Base-by-base conservation (phyloP, 2,329 filamentous ascomycete genomes). In the Colletotrichum aenigma region DNA sequence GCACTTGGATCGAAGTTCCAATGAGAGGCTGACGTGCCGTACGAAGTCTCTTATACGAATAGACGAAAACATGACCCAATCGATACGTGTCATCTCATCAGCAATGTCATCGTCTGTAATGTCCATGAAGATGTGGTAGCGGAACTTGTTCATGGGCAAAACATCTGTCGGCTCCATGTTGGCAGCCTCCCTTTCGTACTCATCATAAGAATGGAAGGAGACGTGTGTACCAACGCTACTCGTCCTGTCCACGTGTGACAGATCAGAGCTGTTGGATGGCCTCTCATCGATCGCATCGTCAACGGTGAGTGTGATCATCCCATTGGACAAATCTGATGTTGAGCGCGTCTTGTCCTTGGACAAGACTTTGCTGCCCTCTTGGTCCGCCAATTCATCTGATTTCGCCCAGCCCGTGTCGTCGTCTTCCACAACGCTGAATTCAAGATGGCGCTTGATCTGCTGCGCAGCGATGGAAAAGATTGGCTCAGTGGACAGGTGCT, bases 41-140 rank as follows among this genome's bases (percentile, higher is more conserved):
- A 98, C 94, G 65, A 98, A 92, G 84, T 99, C 97, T 74, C 97
- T 94, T 71, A 98, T 94, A 30, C 95, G 93, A 77, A 98, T 98
- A 2, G 96, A 96, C 68, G 95, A 97, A 84, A 98, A 98, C 94
- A 98, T 97, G 83, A 97, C 93, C 96, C 96, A 98, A 85, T 99
- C 97, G 71, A 99, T 98, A 76, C 96, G 91, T 6, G 97, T 98
- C 81, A 99, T 90, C 84, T 99, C 97, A 75, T 94, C 93, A 18
- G 96, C 96, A 78, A 98, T 93, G 65, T 95, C 92, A 76, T 98
- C 95, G 69, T 97, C 94, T 2, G 94, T 90, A 28, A 94, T 93
- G 43, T 95, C 94, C 93, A 98, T 98, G 78, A 98, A 94, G 67
- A 94, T 92, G 78, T 96, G 95, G 89, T 97, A 99, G 76, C 97